Percentiles rank a stretch among this genome's conserved stretches.
Evolutionary conservation across 768 basidiomycete species (phyloP).

Genomic region (Tulasnella sp.): DNA sequence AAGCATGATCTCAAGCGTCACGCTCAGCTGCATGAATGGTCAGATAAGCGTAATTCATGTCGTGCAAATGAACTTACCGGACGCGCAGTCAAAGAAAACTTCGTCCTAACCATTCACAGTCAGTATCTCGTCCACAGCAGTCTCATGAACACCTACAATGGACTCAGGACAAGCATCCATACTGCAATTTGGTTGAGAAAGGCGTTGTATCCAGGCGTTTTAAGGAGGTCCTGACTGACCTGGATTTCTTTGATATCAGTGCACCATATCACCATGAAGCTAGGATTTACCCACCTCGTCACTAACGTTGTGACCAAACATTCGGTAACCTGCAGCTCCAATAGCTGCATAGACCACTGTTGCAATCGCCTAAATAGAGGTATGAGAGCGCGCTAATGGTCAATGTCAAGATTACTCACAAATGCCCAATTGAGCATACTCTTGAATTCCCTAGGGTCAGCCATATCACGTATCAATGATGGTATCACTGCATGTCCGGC

Average conservation of each 20-base stretch:
- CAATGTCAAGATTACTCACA: constrained; percentile 32
- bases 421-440: constrained; percentile 79
- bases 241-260: constrained; percentile 23
- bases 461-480: constrained; percentile 81
- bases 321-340: constrained; percentile 73
- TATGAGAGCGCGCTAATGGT: constrained; percentile 1
- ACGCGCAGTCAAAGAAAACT: constrained; percentile 73
- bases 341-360: constrained; percentile 47
- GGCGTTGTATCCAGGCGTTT: constrained; percentile 57
- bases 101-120: constrained; percentile 39
- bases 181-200: constrained; percentile 58
- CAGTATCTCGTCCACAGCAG: too few relatives aligned
- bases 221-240: constrained; percentile 74
- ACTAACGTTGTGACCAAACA: constrained; percentile 72
- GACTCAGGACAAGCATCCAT: constrained; percentile 76
- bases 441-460: constrained; percentile 64
- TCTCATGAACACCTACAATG: constrained; percentile 41
- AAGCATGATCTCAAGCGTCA: constrained; percentile 68
- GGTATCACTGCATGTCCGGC: constrained; percentile 89
- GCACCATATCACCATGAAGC: background rate
- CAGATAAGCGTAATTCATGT: background rate
- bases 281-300: constrained; percentile 49
- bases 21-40: constrained; percentile 60
- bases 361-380: constrained; percentile 38
- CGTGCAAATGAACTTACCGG: constrained; percentile 39